Conservation (phyloP, 202 grass and related monocot species). For the Carex arenaria region DNA sequence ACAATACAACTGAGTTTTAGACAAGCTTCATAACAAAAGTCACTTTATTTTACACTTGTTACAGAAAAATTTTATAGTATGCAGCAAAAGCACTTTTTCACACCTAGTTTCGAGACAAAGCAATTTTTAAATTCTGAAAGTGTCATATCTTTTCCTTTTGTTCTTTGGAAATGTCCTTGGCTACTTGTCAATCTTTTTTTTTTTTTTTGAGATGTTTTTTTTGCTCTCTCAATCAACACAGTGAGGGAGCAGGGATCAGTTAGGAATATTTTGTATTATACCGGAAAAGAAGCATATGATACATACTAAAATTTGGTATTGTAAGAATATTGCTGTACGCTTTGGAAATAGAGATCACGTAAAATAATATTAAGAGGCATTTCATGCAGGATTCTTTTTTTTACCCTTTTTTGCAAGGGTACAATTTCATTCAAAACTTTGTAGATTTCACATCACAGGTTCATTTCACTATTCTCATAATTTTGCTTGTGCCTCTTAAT, state of each 20-base stretch:
- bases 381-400: neutral
- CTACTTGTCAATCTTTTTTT: neutral
- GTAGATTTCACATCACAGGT: neutral
- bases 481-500: neutral
- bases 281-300: no score
- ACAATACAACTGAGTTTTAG: neutral
- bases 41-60: conserved; percentile 8
- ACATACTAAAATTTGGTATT: neutral
- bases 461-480: neutral
- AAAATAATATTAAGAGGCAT: neutral
- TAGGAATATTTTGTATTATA: neutral
- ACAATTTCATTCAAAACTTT: neutral
- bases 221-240: neutral
- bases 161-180: no score
- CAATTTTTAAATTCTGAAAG: neutral
- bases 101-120: conserved; percentile 5
- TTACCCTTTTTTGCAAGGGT: neutral
- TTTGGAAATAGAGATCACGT: neutral
- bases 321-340: neutral
- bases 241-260: neutral
- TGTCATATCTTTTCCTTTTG: no score
- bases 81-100: neutral
- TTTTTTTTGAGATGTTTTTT: neutral
- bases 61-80: neutral
- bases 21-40: conserved; percentile 8